Base-by-base conservation (phyloP, 768 basidiomycete genomes). In the Trametes elegans region DNA sequence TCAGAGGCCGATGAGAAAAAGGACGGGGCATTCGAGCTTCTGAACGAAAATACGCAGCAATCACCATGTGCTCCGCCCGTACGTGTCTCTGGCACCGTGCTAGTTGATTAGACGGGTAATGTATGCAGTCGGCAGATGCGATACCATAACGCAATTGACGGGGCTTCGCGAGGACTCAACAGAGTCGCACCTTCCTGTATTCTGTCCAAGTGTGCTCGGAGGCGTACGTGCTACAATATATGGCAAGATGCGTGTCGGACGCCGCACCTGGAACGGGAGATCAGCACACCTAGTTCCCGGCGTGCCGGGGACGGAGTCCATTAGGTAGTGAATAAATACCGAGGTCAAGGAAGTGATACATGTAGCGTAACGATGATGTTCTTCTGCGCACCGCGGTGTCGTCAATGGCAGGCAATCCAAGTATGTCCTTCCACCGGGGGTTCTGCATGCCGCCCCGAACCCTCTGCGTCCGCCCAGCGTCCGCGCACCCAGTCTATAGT, bases 401-500 rank as follows among this genome's bases (percentile, higher is more conserved):
- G 31, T 47, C 49, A 57, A 45, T 47, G 45, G 44, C 21, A 52
- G 42, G 19, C 34, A 39, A 2, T 46, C 29, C 36, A 35, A 31
- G 24, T 31, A 44, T 47, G 38, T 46, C 56, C 49, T 18, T 18
- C 44, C 36, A 16, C 39, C 16, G 5, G 5, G 41, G 13, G 40
- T 35, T 26, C 35, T 24, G 23, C 35, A 10, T 34, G 35, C 43
- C 32, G 26, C 2, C 14, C 34, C 42, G 21, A 5, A 13, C 24
- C 19, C 34, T 9, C 21, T n/a, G 19, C 55, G 48, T 13, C 18
- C 26, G 18, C 44, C 39, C 28, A 50, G 35, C 32, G 41, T 21
- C 31, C 32, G 21, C 32, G n/a, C n/a, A 23, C 16, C 16, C 24
- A 32, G 19, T 55, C 35, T 48, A 90, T 61, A 90, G 83, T 64